Evolutionary conservation across 2,329 filamentous ascomycete genomes (phyloP), one percentile per base, ranked within the genome.

Genomic region (Pseudocercospora eumusae): DNA sequence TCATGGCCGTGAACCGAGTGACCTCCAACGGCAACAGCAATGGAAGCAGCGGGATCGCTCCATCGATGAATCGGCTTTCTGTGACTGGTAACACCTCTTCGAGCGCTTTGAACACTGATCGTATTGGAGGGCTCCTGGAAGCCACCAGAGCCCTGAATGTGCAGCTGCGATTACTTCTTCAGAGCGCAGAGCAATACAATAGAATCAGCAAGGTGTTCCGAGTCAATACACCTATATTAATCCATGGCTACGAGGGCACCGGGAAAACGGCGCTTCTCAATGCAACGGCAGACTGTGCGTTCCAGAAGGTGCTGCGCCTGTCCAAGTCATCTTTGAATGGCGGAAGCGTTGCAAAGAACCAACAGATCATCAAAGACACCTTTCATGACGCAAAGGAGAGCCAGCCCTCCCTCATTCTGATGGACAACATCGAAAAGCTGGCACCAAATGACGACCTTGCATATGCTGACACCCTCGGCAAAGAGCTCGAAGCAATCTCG

Each of bases 201-300:
- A 44, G 47, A n/a, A 20, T 25, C 6, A 4, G 31, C 21, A 20
- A n/a, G 7, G 3, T 23, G 15, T 18, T 28, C 4, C 15, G 23
- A 21, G 7, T 21, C 18, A 65, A 69, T 23, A 56, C 42, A 84
- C 86, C 86, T 0, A 83, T 95, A 36, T 82, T 95, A 23, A 80
- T 97, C 4, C 88, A 96, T 73, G 93, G 93, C 13, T 88, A 90
- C 18, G 85, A 86, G 64, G 93, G 93, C 10, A 96, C 91, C 0
- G 93, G 93, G 23, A 97, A 97, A 78, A 89, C 86, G 0, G 82
- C 89, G 66, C 80, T 97, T 0, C 79, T 97, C 1, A 75, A 88
- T 15, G 84, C 85, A 31, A 81, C 97, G 20, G 84, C 87, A 8
- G 65, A 75, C 31, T 82, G 80, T 0, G 83, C 82, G 61, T 96